phyloP scores from a whole-genome alignment of 805 yeast species.

The Torulaspora quercuum region DNA sequence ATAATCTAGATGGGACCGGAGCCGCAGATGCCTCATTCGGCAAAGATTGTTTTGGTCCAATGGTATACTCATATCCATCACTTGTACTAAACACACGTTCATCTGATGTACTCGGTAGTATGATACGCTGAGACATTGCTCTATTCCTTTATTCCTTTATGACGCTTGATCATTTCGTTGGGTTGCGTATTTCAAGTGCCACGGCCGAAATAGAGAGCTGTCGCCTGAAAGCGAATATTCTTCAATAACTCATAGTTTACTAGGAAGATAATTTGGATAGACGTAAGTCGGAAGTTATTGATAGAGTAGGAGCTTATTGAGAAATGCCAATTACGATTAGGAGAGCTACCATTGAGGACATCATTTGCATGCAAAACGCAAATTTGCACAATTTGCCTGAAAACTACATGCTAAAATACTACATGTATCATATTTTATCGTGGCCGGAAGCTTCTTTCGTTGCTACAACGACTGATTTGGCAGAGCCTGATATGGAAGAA shows the following conservation, averaged over 20 bases:
- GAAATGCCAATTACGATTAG: constrained; percentile 82
- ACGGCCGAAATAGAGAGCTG: constrained; percentile 1
- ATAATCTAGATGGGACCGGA: constrained; percentile 23
- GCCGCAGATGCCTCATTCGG: constrained; percentile 24
- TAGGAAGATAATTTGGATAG: no score
- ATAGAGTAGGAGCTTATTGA: not conserved
- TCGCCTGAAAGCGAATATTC: not conserved
- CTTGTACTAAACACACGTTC: constrained; percentile 10
- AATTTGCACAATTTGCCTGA: constrained; percentile 90
- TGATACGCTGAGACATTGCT: constrained; percentile 28
- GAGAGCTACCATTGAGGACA: constrained; percentile 78
- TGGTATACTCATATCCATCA: constrained; percentile 32
- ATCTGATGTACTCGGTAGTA: constrained; percentile 28
- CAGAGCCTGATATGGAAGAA: constrained; percentile 34
- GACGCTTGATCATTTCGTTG: no score
- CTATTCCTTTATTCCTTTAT: not conserved
- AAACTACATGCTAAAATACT: constrained; percentile 87
- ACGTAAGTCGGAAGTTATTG: no score
- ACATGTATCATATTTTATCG: constrained; percentile 86
- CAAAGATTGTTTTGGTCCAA: constrained; percentile 32
- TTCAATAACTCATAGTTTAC: no score
- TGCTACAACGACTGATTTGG: constrained; percentile 68
- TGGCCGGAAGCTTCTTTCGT: constrained; percentile 99
- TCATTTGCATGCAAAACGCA: constrained; percentile 95
- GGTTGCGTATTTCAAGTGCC: constrained; percentile 3